Percentiles rank a stretch among this genome's conserved stretches.
These are phyloP conservation scores for Hyphopichia buzzinii DNA, from an alignment of 1,139 yeast species.

Conservation along the genomic window DNA sequence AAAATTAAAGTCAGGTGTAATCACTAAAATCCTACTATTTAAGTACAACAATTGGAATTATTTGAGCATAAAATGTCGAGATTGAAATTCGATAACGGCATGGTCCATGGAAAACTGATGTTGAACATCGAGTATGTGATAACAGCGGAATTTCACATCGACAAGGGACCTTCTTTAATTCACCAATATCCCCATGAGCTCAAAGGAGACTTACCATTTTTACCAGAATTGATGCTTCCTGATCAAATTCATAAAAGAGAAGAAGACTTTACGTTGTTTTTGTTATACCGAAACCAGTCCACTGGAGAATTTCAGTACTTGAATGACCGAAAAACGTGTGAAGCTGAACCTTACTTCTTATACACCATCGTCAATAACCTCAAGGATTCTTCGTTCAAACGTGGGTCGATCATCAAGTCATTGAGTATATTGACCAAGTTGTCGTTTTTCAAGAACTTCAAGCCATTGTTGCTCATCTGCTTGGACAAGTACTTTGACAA, in stretches of 20 bases:
- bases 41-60: too few species aligned
- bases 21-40: too few species aligned
- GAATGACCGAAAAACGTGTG: conserved; percentile 30
- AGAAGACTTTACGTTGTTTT: conserved; percentile 60
- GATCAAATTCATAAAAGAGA: conserved; percentile 58
- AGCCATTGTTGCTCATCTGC: conserved; percentile 55
- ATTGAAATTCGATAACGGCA: neutral
- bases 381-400: conserved; percentile 42
- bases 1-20: neutral
- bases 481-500: conserved; percentile 45
- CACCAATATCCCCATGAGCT: conserved; percentile 49
- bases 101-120: neutral
- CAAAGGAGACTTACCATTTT: conserved; percentile 44
- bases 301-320: conserved; percentile 45
- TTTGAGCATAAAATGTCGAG: neutral
- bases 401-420: conserved; percentile 59
- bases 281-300: conserved; percentile 40
- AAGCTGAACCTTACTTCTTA: conserved; percentile 46
- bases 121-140: conserved; percentile 43
- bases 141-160: conserved; percentile 59
- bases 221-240: conserved; percentile 64
- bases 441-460: conserved; percentile 54
- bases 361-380: conserved; percentile 56
- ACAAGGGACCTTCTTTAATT: conserved; percentile 50
- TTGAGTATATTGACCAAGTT: conserved; percentile 53